phyloP scores from a whole-genome alignment of 371 early-diverging fungal genomes.

The Mucor lusitanicus region DNA sequence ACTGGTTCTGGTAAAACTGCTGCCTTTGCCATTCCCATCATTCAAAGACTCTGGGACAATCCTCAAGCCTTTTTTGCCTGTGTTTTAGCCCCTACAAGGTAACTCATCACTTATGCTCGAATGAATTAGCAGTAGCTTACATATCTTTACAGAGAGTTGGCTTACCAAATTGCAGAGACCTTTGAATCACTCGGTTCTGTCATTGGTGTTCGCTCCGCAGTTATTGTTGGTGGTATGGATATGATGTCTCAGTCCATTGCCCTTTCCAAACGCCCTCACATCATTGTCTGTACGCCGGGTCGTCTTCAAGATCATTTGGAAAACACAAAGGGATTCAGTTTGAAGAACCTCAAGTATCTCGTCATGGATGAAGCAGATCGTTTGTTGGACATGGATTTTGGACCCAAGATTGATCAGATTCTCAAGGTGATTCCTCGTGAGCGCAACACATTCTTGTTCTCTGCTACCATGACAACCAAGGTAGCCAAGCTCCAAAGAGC shows the following conservation, averaged over 20 bases:
- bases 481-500: conserved; percentile 94
- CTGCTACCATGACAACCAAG: conserved; percentile 97
- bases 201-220: conserved; percentile 92
- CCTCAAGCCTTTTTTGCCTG: conserved; percentile 93
- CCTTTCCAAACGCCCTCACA: conserved; percentile 94
- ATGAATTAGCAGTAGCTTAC: not conserved
- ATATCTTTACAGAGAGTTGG: conserved; percentile 77
- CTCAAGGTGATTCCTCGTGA: conserved; percentile 91
- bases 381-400: conserved; percentile 96
- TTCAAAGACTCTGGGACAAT: conserved; percentile 88
- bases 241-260: conserved; percentile 94
- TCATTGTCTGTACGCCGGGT: conserved; percentile 98
- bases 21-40: conserved; percentile 96
- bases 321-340: conserved; percentile 95
- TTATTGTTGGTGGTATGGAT: conserved; percentile 98
- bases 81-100: conserved; percentile 97
- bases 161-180: conserved; percentile 93
- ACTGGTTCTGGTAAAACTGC: conserved; percentile 97
- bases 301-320: conserved; percentile 96
- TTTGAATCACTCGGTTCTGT: conserved; percentile 90
- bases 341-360: conserved; percentile 86
- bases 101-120: conserved; percentile 3
- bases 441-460: conserved; percentile 94
- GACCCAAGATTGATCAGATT: conserved; percentile 94
- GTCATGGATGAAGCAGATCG: conserved; percentile 99